Evolutionary conservation across 805 yeast species (phyloP).

Genomic region (Starmerella powellii): DNA sequence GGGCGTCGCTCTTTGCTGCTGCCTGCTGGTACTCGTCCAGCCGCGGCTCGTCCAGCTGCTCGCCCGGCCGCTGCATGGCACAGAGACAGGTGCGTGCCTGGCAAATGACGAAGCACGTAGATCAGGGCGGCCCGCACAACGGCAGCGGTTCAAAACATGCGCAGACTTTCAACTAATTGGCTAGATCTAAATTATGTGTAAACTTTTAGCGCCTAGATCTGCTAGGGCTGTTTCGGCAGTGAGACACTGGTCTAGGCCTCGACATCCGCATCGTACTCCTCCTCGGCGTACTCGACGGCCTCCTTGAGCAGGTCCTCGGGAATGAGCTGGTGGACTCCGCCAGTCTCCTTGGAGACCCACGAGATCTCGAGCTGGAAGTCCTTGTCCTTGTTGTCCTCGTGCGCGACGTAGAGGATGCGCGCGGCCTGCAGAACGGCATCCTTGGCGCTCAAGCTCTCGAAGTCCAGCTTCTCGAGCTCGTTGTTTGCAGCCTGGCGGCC

Average conservation of each 20-base stretch:
- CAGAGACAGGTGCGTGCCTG: no score
- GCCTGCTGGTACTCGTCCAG: constrained; percentile 34
- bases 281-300: constrained; percentile 74
- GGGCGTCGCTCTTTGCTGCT: constrained; percentile 35
- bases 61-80: no score
- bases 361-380: constrained; percentile 90
- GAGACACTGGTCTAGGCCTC: constrained; percentile 5
- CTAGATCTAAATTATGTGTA: no score
- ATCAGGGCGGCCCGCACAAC: no score
- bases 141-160: no score
- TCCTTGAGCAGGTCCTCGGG: constrained; percentile 70
- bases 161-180: no score
- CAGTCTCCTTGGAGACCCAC: constrained; percentile 71
- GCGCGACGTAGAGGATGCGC: constrained; percentile 81
- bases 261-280: constrained; percentile 48
- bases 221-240: no score
- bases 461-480: constrained; percentile 81
- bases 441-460: constrained; percentile 51
- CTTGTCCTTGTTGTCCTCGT: constrained; percentile 95
- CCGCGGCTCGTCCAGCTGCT: no score
- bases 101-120: no score
- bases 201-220: no score
- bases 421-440: constrained; percentile 94
- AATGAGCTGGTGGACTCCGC: constrained; percentile 66
- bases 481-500: constrained; percentile 98